Conservation (phyloP, 2,329 filamentous ascomycete genomes). For the Fragosphaeria purpurea region DNA sequence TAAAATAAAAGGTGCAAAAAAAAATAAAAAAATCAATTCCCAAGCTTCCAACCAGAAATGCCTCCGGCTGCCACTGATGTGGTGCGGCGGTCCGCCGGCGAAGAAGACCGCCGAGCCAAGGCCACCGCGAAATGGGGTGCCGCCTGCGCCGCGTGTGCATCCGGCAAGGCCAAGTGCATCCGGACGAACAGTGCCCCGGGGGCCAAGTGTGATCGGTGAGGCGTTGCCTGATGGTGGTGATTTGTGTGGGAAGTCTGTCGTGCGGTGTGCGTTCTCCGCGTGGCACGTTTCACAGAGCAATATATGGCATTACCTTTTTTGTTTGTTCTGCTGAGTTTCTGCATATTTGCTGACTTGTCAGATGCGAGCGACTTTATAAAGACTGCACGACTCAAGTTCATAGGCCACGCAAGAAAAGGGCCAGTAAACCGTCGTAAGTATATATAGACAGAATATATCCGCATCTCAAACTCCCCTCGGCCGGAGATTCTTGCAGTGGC, state of each 20-base stretch:
- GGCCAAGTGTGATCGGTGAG: slow-evolving; percentile 33
- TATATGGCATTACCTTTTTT: too few relatives aligned
- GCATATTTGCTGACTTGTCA: slow-evolving; percentile 13
- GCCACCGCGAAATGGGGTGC: slow-evolving; percentile 35
- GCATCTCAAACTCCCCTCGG: not conserved
- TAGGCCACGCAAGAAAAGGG: slow-evolving; percentile 40
- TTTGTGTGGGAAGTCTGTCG: too few relatives aligned
- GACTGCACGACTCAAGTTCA: slow-evolving; percentile 37
- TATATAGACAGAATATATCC: too few relatives aligned
- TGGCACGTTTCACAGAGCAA: too few relatives aligned
- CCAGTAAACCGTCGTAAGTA: slow-evolving; percentile 40
- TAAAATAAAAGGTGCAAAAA: too few relatives aligned
- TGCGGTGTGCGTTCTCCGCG: too few relatives aligned
- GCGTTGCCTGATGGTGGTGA: too few relatives aligned
- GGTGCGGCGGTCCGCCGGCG: too few relatives aligned
- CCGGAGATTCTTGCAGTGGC: not conserved
- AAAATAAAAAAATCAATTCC: too few relatives aligned
- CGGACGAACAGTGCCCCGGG: slow-evolving; percentile 26
- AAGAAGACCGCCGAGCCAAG: slow-evolving; percentile 6
- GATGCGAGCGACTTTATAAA: slow-evolving; percentile 39
- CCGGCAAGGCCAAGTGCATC: slow-evolving; percentile 41
- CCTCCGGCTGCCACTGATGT: too few relatives aligned
- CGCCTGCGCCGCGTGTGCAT: slow-evolving; percentile 37
- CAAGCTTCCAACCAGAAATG: too few relatives aligned
- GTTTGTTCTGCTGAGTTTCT: not conserved